Evolutionary conservation across 2,329 filamentous ascomycete genomes (phyloP), one percentile per base, ranked within the genome.

Genomic region (Arthrobotrys iridis): DNA sequence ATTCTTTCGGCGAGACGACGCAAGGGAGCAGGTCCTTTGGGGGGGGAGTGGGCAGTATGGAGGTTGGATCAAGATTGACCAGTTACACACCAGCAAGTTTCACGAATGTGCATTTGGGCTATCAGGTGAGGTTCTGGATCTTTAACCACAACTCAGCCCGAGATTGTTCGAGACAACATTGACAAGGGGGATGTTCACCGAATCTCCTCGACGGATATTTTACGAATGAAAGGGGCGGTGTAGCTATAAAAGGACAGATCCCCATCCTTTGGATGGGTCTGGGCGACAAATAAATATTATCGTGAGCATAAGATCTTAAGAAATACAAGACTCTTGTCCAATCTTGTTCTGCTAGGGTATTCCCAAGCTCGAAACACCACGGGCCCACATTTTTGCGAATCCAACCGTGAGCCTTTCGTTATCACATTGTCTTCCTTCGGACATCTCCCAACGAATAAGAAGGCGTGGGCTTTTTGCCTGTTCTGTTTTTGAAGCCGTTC

Each of bases 11-110:
- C 62, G 62, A 63, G 55, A 67, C 37, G 43, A 74, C 20, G 62
- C 62, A 66, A 62, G 62, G 60, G 37, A 62, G 57, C 37, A 24
- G 48, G 20, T 30, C 43, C 28, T 33, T 55, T 55, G 15, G 50
- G 43, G 50, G 43, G 43, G 11, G 43, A 26, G 43, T 46, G 28
- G 30, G 40, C 22, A 24, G 26, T 26, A 35, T 62, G 10, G 41
- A 46, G 58, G 41, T 62, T 62, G 22, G 40, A 33, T 55, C 35
- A 63, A 66, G 57, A 52, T 73, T 65, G 15, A 41, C 70, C 62
- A 74, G 62, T 74, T 74, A 74, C 50, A 74, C 55, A 46, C 62
- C 46, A 46, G 70, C 70, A 74, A 74, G 70, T 74, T 74, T 74
- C 70, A 67, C 50, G 65, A 62, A 70, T 68, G 65, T 62, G 65